phyloP scores from a whole-genome alignment of 176 grass and related monocot species.

The Rhynchospora breviuscula region DNA sequence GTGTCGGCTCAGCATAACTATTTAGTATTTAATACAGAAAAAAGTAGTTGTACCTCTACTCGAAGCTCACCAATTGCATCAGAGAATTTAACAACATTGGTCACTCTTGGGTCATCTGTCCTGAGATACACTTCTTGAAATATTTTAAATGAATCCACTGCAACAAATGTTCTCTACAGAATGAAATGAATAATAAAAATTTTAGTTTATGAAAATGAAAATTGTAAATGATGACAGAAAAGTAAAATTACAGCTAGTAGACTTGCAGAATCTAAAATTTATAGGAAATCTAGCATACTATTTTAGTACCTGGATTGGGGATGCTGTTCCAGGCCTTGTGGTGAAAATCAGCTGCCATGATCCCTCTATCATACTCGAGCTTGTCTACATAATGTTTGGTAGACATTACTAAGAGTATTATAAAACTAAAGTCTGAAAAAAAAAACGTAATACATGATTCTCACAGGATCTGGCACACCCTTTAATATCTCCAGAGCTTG shows the following conservation, averaged over 20 bases:
- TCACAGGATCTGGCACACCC: conserved; percentile 69
- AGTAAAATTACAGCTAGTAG: background rate
- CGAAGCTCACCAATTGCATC: conserved; percentile 79
- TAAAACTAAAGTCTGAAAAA: background rate
- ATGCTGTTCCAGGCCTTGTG: conserved; percentile 93
- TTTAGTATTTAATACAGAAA: conserved; percentile 21
- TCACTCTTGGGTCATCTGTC: conserved; percentile 76
- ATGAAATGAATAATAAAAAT: conserved; percentile 8
- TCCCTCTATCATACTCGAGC: conserved; percentile 78
- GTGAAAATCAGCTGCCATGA: conserved; percentile 93
- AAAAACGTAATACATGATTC: background rate
- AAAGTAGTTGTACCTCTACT: conserved; percentile 57
- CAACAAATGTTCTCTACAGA: conserved; percentile 89
- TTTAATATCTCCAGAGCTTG: conserved; percentile 53
- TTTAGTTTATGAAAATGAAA: background rate
- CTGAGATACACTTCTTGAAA: conserved; percentile 94
- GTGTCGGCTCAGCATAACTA: background rate
- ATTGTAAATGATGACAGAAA: background rate
- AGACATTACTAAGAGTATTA: conserved; percentile 7
- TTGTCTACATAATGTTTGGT: conserved; percentile 48
- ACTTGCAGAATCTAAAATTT: background rate
- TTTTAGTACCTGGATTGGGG: conserved; percentile 78
- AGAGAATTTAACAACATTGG: conserved; percentile 91
- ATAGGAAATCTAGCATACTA: conserved; percentile 13
- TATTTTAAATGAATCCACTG: conserved; percentile 82